Percentiles rank a stretch among this genome's conserved stretches.
These are phyloP conservation scores for Fraxinus albicans DNA, from an alignment of 305 asterid genomes.

Conservation along the genomic window DNA sequence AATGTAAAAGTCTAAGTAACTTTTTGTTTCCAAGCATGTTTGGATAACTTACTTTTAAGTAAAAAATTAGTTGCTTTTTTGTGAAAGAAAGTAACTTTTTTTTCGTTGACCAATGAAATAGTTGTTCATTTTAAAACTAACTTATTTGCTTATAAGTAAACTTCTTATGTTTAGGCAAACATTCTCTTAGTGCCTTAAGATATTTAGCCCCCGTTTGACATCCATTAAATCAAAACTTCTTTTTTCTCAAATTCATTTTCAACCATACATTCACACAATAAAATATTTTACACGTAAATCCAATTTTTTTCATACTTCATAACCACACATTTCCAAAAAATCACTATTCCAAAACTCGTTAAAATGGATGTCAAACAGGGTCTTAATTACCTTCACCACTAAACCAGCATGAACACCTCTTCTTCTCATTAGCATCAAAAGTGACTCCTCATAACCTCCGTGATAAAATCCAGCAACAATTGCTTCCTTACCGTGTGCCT, in stretches of 20 bases:
- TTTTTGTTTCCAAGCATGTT: neutral
- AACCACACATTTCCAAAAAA: too few species aligned
- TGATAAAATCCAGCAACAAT: conserved; percentile 94
- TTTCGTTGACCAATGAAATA: neutral
- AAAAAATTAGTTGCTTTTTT: neutral
- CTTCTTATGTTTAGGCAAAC: neutral
- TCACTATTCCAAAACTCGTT: too few species aligned
- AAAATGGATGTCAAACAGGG: too few species aligned
- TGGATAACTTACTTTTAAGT: neutral
- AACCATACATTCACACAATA: too few species aligned
- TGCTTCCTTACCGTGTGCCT: conserved; percentile 90
- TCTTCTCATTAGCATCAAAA: conserved; percentile 96
- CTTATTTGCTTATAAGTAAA: neutral
- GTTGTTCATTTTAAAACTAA: neutral
- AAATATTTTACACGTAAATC: too few species aligned
- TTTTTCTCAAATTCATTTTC: too few species aligned
- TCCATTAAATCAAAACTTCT: too few species aligned
- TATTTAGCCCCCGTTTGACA: neutral
- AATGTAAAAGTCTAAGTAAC: neutral
- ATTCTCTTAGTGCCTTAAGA: neutral
- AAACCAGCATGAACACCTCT: conserved; percentile 93
- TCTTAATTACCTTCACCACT: conserved; percentile 71
- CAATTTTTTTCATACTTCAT: too few species aligned
- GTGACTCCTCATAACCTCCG: conserved; percentile 89
- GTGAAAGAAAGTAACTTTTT: neutral